Evolutionary conservation across 1,284 basidiomycete species (phyloP), one percentile per base, ranked within the genome.

Genomic region (Anthracocystis setariae): DNA sequence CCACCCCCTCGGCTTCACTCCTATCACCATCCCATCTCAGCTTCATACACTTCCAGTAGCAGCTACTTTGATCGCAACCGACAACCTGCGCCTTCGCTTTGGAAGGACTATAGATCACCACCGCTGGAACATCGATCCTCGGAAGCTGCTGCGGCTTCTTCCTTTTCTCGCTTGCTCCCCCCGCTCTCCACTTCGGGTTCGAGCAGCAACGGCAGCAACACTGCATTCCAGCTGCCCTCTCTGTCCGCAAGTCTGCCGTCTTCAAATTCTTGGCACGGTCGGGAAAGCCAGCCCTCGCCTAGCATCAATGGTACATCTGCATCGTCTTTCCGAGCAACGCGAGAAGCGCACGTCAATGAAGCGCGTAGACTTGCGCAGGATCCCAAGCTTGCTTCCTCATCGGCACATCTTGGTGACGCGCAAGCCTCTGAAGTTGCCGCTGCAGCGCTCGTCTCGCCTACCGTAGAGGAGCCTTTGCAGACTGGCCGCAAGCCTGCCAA

Each of bases 401-500:
- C 58, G 17, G 56, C 54, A 20, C 68, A 58, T 1, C 46, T 56
- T 24, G 47, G 49, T 39, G 68, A 63, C 27, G 37, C 39, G 10
- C 52, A 8, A 44, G 58, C 21, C 52, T n/a, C 44, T 5, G 55
- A 54, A 4, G 3, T 39, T n/a, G 21, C 54, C 1, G 12, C 45
- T 8, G 49, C 56, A n/a, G 46, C 42, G 2, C 27, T 67, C 24
- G 52, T 49, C 39, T 71, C 68, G 2, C 59, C 56, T 10, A 37
- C 33, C 38, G 33, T 23, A 21, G 59, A 63, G 12, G 69, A 60
- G 10, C 29, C 53, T 2, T 45, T 49, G 3, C 47, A 48, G n/a
- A 39, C 58, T 2, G 53, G 44, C 10, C 70, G 76, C 35, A 78
- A 76, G 35, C 50, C 55, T 7, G 73, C 64, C 45, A 78, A 78